Evolutionary conservation across 495 filamentous ascomycete species (phyloP).

Genomic region (Penicillium bialowiezense): DNA sequence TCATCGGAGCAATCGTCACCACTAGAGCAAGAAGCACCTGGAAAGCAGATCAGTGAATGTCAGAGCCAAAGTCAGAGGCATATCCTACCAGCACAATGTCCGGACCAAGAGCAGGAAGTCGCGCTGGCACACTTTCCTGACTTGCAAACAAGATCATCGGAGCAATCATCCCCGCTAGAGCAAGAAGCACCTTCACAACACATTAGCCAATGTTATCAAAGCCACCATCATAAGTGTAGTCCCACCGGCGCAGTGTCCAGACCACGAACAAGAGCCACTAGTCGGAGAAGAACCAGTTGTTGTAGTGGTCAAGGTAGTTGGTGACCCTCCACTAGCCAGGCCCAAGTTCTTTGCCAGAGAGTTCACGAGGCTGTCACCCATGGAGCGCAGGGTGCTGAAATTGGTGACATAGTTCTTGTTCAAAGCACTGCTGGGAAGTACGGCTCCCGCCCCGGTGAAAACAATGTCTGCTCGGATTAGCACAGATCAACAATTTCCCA

Average conservation of each 20-base stretch:
- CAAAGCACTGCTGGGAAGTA: slow-evolving; percentile 29
- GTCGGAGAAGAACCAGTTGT: slow-evolving; percentile 1
- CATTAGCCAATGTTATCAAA: background rate
- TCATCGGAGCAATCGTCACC: slow-evolving; percentile 18
- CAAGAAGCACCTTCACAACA: slow-evolving; percentile 17
- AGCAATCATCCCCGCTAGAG: slow-evolving; percentile 18
- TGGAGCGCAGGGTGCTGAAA: slow-evolving; percentile 31
- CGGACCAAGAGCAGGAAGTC: slow-evolving; percentile 15
- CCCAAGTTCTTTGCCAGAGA: slow-evolving; percentile 35
- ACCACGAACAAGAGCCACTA: slow-evolving; percentile 13
- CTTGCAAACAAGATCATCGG: slow-evolving; percentile 14
- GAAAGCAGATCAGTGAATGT: background rate
- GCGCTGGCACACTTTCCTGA: slow-evolving; percentile 14
- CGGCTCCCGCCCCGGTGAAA: slow-evolving; percentile 30
- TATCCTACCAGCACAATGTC: slow-evolving; percentile 22
- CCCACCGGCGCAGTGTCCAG: slow-evolving; percentile 23
- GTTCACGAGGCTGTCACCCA: slow-evolving; percentile 28
- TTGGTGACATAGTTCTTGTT: slow-evolving; percentile 35
- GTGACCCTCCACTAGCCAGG: slow-evolving; percentile 13
- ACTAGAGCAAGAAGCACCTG: slow-evolving; percentile 20
- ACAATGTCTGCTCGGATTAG: slow-evolving; percentile 26
- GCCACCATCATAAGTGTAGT: background rate
- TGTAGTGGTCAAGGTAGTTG: slow-evolving; percentile 1
- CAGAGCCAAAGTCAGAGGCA: background rate
- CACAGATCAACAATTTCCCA: background rate